Evolutionary conservation across 73 alveolate genomes (phyloP).

Genomic region (Breviolum minutum): DNA sequence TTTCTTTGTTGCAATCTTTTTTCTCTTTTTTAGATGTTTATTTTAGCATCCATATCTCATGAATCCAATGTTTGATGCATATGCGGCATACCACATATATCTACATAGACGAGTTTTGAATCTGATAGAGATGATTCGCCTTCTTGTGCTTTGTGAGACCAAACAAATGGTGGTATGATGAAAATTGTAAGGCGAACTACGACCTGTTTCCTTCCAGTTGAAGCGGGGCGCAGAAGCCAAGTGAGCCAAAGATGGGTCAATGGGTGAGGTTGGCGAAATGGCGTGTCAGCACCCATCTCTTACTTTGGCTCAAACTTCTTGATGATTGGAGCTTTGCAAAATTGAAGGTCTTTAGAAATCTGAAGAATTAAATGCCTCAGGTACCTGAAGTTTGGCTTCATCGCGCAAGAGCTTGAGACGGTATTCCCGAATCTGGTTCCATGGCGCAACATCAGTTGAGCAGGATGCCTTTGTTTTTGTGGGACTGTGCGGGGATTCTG

Average conservation of each 20-base stretch:
- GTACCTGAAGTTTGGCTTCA: conserved; percentile 95
- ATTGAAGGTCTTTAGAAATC: too few relatives aligned
- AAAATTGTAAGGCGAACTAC: conserved; percentile 35
- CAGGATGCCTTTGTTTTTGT: background rate
- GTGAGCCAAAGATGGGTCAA: background rate
- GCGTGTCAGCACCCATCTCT: too few relatives aligned
- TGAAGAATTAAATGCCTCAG: background rate
- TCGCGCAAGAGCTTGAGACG: conserved; percentile 89
- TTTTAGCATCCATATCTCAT: background rate
- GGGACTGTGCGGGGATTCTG: too few relatives aligned
- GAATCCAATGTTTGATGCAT: background rate
- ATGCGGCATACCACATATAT: too few relatives aligned
- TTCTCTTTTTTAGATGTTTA: too few relatives aligned
- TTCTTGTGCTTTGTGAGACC: too few relatives aligned
- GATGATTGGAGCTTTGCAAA: too few relatives aligned
- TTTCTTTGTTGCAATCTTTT: too few relatives aligned
- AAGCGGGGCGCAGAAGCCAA: conserved; percentile 95
- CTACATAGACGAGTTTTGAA: background rate
- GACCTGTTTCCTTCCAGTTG: conserved; percentile 94
- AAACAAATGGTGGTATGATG: background rate
- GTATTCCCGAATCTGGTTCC: conserved; percentile 85
- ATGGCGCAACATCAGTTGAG: background rate
- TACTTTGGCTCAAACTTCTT: too few relatives aligned
- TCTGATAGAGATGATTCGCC: background rate
- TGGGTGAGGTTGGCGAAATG: too few relatives aligned